These are phyloP conservation scores for Pythium aristosporum DNA, from an alignment of 352 stramenopile genomes.

Conservation along the genomic window DNA sequence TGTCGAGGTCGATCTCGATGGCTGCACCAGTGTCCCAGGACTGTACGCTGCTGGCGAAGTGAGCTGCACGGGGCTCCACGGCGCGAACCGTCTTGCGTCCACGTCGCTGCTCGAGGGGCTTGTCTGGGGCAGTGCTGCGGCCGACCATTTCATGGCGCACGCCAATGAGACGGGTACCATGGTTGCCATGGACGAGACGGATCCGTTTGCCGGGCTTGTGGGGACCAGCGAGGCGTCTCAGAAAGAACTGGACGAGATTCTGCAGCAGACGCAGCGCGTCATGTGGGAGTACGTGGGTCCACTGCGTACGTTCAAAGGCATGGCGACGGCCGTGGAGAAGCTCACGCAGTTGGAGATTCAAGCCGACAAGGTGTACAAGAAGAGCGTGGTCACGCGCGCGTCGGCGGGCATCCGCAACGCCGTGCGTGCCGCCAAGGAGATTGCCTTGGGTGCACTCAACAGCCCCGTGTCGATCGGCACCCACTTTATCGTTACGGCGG, in stretches of 20 bases:
- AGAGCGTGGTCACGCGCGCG: slow-evolving; percentile 62
- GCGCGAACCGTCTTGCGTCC: slow-evolving; percentile 92
- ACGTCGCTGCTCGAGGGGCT: slow-evolving; percentile 94
- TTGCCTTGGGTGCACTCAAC: slow-evolving; percentile 77
- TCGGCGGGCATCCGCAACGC: slow-evolving; percentile 89
- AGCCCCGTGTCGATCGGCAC: slow-evolving; percentile 86
- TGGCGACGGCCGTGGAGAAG: slow-evolving; percentile 77
- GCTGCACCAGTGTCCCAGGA: slow-evolving; percentile 71
- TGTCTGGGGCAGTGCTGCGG: slow-evolving; percentile 91
- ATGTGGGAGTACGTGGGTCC: slow-evolving; percentile 96
- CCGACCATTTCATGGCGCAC: slow-evolving; percentile 57
- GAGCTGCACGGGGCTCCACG: slow-evolving; percentile 93
- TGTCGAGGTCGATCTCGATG: slow-evolving; percentile 88
- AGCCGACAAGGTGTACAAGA: slow-evolving; percentile 75
- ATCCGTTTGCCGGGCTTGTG: slow-evolving; percentile 43
- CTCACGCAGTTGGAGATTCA: slow-evolving; percentile 78
- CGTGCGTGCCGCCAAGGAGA: slow-evolving; percentile 80
- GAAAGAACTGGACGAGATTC: slow-evolving; percentile 61
- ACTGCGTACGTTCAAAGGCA: slow-evolving; percentile 74
- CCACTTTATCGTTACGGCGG: slow-evolving; percentile 84
- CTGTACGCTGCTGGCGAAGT: slow-evolving; percentile 93
- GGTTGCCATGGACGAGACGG: slow-evolving; percentile 11
- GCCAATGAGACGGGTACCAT: background rate
- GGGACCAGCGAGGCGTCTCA: slow-evolving; percentile 40
- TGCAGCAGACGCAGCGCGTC: slow-evolving; percentile 66